Base-by-base conservation (phyloP, 1,139 yeast genomes). In the Taphrina sp. region DNA sequence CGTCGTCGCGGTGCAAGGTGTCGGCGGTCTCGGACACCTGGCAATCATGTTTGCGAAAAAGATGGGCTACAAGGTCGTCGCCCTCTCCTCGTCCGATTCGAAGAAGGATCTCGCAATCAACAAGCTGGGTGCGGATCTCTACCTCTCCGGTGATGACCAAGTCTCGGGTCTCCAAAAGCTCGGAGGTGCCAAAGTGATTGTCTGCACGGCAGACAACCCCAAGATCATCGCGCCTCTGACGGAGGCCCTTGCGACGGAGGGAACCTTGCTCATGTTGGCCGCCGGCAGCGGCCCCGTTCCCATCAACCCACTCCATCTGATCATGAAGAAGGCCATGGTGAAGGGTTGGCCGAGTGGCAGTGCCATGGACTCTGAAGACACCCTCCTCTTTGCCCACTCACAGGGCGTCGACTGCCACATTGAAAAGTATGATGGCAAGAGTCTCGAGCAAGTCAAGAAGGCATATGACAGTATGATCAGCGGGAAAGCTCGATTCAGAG, bases 21-120 rank as follows among this genome's bases (percentile, higher is more conserved):
- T 72, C 60, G 76, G 76, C 42, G 76, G 76, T 7, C 66, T 72
- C 61, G 75, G 76, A 12, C 74, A 71, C 61, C 65, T 72, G 63
- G 75, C 72, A n/a, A 63, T 72, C 52, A 69, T 68, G 64, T 70
- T 70, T 49, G 74, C 74, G 52, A 64, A 67, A 44, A 74, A 74
- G 34, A 61, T 72, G 61, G 74, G 74, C 16, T 71, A 71, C 37
- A 69, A 71, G 55, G 74, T 72, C 19, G 66, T 64, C 46, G 74
- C 73, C 2, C 68, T 72, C 60, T 70, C 74, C 26, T 65, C 75
- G 63, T 56, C 66, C 26, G 64, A 64, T 12, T 58, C 66, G 46
- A 72, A 72, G 64, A 65, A 66, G 60, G 66, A 61, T 22, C 72
- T 44, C 23, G 51, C 51, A 5, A 14, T 41, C 35, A 71, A 56